phyloP scores from a whole-genome alignment of 306 rosid genomes.

The Prunus dulcis region DNA sequence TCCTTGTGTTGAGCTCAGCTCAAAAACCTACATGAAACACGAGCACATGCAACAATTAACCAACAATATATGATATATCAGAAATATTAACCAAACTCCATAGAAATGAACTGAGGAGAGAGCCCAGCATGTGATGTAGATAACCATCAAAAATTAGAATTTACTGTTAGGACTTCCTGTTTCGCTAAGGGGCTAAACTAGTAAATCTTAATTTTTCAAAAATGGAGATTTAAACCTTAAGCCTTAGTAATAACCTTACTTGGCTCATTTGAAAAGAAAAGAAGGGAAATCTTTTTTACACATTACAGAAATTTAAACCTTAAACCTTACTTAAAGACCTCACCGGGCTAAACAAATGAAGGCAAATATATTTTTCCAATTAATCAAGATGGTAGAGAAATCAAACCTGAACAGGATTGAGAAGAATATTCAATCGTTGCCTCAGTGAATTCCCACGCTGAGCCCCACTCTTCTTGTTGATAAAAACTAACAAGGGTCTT shows the following conservation, averaged over 20 bases:
- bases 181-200: not conserved
- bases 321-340: no score
- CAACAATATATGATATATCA: not conserved
- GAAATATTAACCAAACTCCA: not conserved
- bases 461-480: slow-evolving; percentile 99
- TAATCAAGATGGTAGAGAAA: slow-evolving; percentile 25
- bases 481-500: slow-evolving; percentile 86
- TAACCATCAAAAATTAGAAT: not conserved
- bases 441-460: slow-evolving; percentile 93
- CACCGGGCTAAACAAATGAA: no score
- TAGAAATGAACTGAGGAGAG: not conserved
- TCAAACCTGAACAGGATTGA: slow-evolving; percentile 90
- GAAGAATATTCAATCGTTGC: slow-evolving; percentile 73
- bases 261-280: not conserved
- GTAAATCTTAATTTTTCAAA: not conserved
- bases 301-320: no score
- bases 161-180: not conserved
- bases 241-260: not conserved
- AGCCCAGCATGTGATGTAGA: not conserved
- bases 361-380: not conserved
- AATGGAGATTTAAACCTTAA: not conserved
- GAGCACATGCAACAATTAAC: slow-evolving; percentile 5
- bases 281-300: not conserved
- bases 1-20: slow-evolving; percentile 85
- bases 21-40: slow-evolving; percentile 64